Base-by-base conservation (phyloP, 202 grass and related monocot genomes). In the Digitaria exilis region DNA sequence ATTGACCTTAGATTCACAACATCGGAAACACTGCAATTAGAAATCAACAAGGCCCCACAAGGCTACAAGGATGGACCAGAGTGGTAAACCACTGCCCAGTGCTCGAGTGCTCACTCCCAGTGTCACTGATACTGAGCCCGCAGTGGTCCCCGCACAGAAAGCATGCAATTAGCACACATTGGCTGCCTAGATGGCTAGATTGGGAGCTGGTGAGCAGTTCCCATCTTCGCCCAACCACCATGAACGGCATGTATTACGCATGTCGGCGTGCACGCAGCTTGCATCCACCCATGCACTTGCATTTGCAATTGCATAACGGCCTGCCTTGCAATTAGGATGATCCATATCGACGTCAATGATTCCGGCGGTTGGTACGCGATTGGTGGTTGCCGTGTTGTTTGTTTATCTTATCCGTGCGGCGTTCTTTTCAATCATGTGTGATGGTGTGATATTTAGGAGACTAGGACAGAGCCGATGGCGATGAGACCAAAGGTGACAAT, bases 171-270 rank as follows among this genome's bases (percentile, higher is more conserved):
- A 67, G 25, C 52, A 22, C 52, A 21, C 22, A 9, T 55, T 81
- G 13, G 34, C 69, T 63, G 54, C 30, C 59, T 65, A 32, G 41
- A 7, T 59, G 43, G 30, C 35, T 29, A 67, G 74, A 65, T 71
- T 72, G 54, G 78, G 59, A 77, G 82, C 49, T 68, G 82, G 73
- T 83, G 49, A 9, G 32, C 75, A 29, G 58, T 85, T 67, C 63
- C 89, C 82, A 65, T 88, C 82, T 67, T 45, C 61, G 50, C 24
- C 77, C 69, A 86, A 80, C 84, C 42, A 80, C 69, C 77, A 46
- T 19, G 77, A 30, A 51, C 12, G 45, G 44, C 65, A 29, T 77
- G 68, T 6, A 60, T 57, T 45, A 15, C 69, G 50, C 69, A 50
- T 21, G 44, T 31, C 44, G 69, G 44, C 26, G 3, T 52, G 51